Base-by-base conservation (phyloP, 257 asterid genomes). In the Rhazya stricta region DNA sequence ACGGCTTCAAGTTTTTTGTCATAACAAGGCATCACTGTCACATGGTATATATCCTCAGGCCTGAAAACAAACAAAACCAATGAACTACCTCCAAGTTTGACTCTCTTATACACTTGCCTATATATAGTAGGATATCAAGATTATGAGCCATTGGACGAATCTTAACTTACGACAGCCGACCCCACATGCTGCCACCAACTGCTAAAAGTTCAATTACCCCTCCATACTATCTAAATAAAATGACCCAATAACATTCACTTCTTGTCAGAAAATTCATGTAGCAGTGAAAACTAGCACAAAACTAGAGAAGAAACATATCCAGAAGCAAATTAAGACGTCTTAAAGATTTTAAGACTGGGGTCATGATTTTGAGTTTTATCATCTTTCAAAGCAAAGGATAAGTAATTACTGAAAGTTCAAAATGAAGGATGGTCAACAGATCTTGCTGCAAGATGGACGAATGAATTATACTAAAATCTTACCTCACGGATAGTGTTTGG, bases 1-100 rank as follows among this genome's bases (percentile, higher is more conserved):
- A 93, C 83, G 81, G 98, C 98, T 86, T 95, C 98, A 29, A 95
- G 98, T 81, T 95, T 95, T 85, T 95, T 95, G 85, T 95, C 99
- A 84, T 95, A 92, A 84, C 99, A 95, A 41, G 99, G 99, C 99
- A 95, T 95, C 83, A 95, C 90, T 5, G 99, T 89, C 69, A 91
- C 99, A 82, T 95, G 99, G 84, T 91, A 91, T 81, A 95, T 83
- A 62, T 95, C 99, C 79, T 90, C 96, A 43, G 96, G 84, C 82
- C 99, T 92, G 91, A 71, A 50, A 72, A 78, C 67, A 81, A 32
- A 72, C 41, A 77, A 53, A 75, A 69, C 54, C 45, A 78, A 61
- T 75, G 77, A 42, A 50, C 54, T 67, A 76, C 3, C 13, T 79
- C 77, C 79, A 83, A 78, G 73, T 67, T 45, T 56, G 34, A 70